Conservation (phyloP, 2,329 filamentous ascomycete genomes). For the Ophiostoma pallidulum region DNA sequence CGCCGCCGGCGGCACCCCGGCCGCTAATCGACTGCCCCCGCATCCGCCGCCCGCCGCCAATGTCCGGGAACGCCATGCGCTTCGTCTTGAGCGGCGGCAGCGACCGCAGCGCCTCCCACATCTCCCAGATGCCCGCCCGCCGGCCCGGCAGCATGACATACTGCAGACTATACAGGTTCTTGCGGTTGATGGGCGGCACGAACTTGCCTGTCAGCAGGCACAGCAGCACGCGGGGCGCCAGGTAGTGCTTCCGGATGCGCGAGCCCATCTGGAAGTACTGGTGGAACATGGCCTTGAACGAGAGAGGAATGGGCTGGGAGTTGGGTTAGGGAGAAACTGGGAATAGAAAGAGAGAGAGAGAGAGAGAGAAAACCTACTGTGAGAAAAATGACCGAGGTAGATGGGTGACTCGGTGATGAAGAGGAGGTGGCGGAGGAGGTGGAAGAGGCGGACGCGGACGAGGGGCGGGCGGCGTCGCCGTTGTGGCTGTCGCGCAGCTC, state of each 20-base stretch:
- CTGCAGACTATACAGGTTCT: constrained; percentile 90
- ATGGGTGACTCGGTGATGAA: constrained; percentile 34
- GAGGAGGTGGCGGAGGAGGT: background rate
- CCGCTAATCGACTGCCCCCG: constrained; percentile 2
- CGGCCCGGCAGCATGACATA: constrained; percentile 93
- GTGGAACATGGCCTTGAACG: constrained; percentile 88
- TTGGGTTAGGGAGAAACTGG: background rate
- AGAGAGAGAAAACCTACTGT: constrained; percentile 47
- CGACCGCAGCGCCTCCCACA: constrained; percentile 66
- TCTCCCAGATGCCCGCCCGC: constrained; percentile 69
- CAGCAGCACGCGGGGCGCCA: constrained; percentile 78
- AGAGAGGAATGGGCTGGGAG: constrained; percentile 70
- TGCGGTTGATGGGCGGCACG: constrained; percentile 88
- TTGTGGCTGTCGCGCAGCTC: constrained; percentile 68
- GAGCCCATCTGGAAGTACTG: constrained; percentile 94
- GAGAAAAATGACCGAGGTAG: constrained; percentile 75
- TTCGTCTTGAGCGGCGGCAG: constrained; percentile 36
- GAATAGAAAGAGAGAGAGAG: background rate
- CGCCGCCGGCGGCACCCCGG: background rate
- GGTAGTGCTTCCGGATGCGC: constrained; percentile 89
- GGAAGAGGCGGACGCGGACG: constrained; percentile 24
- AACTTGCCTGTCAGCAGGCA: constrained; percentile 85
- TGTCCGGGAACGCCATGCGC: constrained; percentile 26
- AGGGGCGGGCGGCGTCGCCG: background rate
- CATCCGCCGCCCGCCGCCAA: constrained; percentile 14